Evolutionary conservation across 2,329 filamentous ascomycete species (phyloP).

Genomic region (Neopestalotiopsis clavispora): DNA sequence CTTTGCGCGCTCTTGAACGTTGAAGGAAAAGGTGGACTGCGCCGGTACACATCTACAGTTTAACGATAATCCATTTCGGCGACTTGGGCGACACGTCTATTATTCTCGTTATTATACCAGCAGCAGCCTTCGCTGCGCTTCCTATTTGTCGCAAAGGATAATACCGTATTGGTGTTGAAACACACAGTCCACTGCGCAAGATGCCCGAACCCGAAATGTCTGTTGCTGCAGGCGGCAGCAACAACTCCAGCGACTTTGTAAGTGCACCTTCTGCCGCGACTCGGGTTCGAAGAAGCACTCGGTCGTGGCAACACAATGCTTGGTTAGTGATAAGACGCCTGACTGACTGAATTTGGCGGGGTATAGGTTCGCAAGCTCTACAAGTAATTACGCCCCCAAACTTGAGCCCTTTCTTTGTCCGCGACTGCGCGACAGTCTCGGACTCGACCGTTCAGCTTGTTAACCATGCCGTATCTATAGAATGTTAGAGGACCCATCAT

Average conservation of each 20-base stretch:
- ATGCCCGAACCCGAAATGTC: slow-evolving; percentile 42
- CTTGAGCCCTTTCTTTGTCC: background rate
- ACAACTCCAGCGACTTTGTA: slow-evolving; percentile 96
- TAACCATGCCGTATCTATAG: slow-evolving; percentile 48
- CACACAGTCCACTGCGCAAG: slow-evolving; percentile 21
- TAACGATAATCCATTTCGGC: background rate
- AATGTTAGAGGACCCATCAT: slow-evolving; percentile 95
- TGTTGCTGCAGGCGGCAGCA: slow-evolving; percentile 52
- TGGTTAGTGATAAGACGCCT: slow-evolving; percentile 7
- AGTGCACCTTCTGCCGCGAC: slow-evolving; percentile 45
- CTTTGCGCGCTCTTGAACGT: background rate
- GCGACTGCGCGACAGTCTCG: background rate
- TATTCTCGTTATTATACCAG: background rate
- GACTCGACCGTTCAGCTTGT: slow-evolving; percentile 3
- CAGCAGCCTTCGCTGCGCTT: background rate
- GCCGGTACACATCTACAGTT: background rate
- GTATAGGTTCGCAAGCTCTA: slow-evolving; percentile 93
- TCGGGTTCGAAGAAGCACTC: slow-evolving; percentile 9
- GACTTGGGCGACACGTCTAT: background rate
- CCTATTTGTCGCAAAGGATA: background rate
- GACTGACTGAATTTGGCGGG: slow-evolving; percentile 17
- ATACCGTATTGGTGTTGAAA: background rate
- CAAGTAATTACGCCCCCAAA: slow-evolving; percentile 70
- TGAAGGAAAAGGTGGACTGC: background rate
- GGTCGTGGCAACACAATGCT: slow-evolving; percentile 18